Evolutionary conservation across 768 basidiomycete species (phyloP).

Genomic region (Lentinula lateritia): DNA sequence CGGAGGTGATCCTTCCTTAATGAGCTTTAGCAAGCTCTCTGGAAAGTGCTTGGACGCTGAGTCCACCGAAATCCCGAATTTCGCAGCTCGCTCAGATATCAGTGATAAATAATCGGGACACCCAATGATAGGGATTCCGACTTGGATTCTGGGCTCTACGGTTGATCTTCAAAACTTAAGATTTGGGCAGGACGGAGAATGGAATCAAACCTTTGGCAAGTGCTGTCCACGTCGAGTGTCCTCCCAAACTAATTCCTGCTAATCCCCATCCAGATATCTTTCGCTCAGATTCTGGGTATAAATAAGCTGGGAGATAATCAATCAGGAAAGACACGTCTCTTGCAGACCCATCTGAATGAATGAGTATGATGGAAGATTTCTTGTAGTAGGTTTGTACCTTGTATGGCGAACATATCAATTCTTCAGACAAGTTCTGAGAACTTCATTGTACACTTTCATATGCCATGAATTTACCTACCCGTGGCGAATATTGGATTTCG

Average conservation of each 20-base stretch:
- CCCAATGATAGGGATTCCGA: conserved; percentile 54
- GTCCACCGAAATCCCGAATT: conserved; percentile 26
- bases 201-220: conserved; percentile 37
- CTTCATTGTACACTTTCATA: not conserved
- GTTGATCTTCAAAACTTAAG: not conserved
- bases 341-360: conserved; percentile 51
- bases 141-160: conserved; percentile 38
- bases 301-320: conserved; percentile 68
- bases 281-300: conserved; percentile 66
- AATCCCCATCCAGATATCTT: conserved; percentile 63
- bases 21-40: conserved; percentile 37
- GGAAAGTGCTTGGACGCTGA: conserved; percentile 38
- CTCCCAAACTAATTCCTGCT: conserved; percentile 77
- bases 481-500: conserved; percentile 30
- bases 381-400: conserved; percentile 19
- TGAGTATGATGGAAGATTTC: too few relatives aligned
- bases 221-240: conserved; percentile 76
- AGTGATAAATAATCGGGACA: conserved; percentile 65
- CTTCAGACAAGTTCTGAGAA: conserved; percentile 15
- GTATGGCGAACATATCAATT: conserved; percentile 43
- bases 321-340: conserved; percentile 77
- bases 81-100: conserved; percentile 50
- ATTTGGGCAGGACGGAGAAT: not conserved
- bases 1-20: conserved; percentile 43
- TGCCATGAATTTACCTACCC: conserved; percentile 25